These are phyloP conservation scores for Hypoxylon lienhwacheense DNA, from an alignment of 495 filamentous ascomycete genomes.

Conservation along the genomic window DNA sequence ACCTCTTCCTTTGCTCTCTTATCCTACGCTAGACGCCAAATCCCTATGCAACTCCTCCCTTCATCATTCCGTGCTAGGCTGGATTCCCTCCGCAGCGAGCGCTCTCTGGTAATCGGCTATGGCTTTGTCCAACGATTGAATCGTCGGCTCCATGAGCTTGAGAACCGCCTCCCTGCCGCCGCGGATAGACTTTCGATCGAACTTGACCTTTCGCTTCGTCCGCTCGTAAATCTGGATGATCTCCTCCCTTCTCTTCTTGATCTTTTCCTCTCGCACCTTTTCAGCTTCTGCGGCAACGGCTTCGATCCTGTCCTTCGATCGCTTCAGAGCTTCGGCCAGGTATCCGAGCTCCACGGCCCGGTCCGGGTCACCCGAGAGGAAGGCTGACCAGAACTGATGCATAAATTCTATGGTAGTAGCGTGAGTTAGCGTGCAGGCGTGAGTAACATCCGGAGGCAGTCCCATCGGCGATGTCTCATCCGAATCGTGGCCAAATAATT, in stretches of 20 bases:
- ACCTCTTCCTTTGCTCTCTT: not conserved
- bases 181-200: constrained; percentile 63
- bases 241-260: constrained; percentile 68
- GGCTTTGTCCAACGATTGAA: constrained; percentile 67
- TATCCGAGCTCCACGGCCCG: constrained; percentile 74
- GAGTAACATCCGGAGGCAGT: constrained; percentile 65
- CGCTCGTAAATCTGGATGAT: constrained; percentile 65
- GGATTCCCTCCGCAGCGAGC: constrained; percentile 59
- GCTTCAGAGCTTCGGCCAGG: constrained; percentile 73
- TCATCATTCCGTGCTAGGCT: constrained; percentile 40
- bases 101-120: constrained; percentile 64
- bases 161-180: constrained; percentile 78
- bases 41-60: not conserved
- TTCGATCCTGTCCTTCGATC: constrained; percentile 76
- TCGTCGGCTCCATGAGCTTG: constrained; percentile 70
- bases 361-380: constrained; percentile 78
- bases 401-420: constrained; percentile 92
- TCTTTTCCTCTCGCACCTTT: constrained; percentile 61
- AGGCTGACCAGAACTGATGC: constrained; percentile 92
- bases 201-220: constrained; percentile 68
- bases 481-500: constrained; percentile 50
- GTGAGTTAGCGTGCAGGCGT: constrained; percentile 79
- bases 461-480: constrained; percentile 59
- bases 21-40: constrained; percentile 17
- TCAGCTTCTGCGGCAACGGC: constrained; percentile 82